These are phyloP conservation scores for Saccharomycopsis sp. DNA, from an alignment of 805 yeast species.

Conservation along the genomic window DNA sequence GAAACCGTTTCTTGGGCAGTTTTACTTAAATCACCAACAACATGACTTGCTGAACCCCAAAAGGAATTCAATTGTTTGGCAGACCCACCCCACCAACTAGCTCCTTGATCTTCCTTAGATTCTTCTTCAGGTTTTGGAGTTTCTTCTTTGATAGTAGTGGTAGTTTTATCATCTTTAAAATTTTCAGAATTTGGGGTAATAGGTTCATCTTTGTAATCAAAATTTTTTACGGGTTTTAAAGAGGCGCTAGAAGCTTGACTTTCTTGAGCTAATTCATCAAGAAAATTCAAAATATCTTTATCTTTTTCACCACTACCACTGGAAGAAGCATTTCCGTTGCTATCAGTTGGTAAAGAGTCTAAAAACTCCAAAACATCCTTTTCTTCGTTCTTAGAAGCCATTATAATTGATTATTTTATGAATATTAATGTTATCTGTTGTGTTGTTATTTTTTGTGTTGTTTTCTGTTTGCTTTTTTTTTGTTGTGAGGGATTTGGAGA, in stretches of 20 bases:
- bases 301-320: slow-evolving; percentile 33
- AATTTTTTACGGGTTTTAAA: slow-evolving; percentile 22
- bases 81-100: slow-evolving; percentile 66
- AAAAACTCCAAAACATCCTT: slow-evolving; percentile 74
- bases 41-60: slow-evolving; percentile 55
- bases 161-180: not conserved
- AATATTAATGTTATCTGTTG: no score
- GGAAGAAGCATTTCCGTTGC: slow-evolving; percentile 27
- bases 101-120: slow-evolving; percentile 29
- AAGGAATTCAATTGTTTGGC: slow-evolving; percentile 60
- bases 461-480: no score
- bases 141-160: not conserved
- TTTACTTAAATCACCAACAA: slow-evolving; percentile 20
- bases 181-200: not conserved
- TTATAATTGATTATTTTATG: no score
- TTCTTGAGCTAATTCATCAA: slow-evolving; percentile 62
- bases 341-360: slow-evolving; percentile 64
- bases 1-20: slow-evolving; percentile 15
- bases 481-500: no score
- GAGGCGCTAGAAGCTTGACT: slow-evolving; percentile 30
- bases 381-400: slow-evolving; percentile 29
- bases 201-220: not conserved
- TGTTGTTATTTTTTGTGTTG: no score
- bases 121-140: slow-evolving; percentile 15
- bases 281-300: slow-evolving; percentile 32